Conservation (phyloP, 768 basidiomycete genomes). For the Leccinum arenicola region DNA sequence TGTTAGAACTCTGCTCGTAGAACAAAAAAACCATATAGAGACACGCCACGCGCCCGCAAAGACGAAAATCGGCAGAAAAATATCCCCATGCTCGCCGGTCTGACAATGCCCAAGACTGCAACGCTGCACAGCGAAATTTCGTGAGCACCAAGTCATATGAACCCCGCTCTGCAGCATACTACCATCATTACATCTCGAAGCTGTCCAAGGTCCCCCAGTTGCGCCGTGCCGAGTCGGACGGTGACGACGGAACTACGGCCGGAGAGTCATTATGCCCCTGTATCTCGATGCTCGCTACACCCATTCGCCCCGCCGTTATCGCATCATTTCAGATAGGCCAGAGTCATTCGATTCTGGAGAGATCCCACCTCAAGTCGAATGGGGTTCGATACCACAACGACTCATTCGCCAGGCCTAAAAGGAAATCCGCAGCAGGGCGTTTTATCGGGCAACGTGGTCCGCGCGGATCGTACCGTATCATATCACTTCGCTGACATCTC, state of each 20-base stretch:
- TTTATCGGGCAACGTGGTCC: background rate
- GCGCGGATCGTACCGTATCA: background rate
- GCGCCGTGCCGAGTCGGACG: background rate
- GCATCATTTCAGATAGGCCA: background rate
- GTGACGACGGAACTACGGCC: background rate
- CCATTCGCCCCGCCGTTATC: background rate
- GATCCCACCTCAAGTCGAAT: background rate
- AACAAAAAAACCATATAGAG: background rate
- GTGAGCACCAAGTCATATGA: background rate
- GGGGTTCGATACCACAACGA: background rate
- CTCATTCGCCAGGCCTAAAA: background rate
- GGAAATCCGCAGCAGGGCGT: background rate
- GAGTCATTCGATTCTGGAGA: background rate
- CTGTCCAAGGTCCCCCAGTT: background rate
- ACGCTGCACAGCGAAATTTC: background rate
- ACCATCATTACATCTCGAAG: background rate
- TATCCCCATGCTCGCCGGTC: background rate
- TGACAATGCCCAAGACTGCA: background rate
- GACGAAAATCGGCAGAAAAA: background rate
- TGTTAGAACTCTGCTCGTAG: background rate
- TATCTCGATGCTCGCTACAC: background rate
- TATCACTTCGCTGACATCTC: no score
- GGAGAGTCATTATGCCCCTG: background rate
- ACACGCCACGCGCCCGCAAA: background rate
- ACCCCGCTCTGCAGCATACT: background rate